Conservation (phyloP, 2,329 filamentous ascomycete species). For the Tolypocladium ophioglossoides region DNA sequence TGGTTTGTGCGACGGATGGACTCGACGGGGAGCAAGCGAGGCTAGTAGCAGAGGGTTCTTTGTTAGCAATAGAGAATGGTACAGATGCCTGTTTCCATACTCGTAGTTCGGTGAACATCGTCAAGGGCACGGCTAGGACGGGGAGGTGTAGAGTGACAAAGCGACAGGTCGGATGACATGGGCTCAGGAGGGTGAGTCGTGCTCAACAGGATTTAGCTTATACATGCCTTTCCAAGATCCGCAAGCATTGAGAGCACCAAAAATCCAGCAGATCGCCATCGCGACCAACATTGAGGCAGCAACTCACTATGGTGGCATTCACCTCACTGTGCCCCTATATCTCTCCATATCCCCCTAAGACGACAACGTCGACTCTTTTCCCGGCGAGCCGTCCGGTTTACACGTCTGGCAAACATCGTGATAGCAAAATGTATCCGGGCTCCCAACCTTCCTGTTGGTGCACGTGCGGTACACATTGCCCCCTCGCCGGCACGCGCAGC, state of each 20-base stretch:
- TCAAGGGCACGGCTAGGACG: background rate
- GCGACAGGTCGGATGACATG: background rate
- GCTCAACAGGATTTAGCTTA: background rate
- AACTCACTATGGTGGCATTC: background rate
- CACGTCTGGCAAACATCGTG: slow-evolving; percentile 38
- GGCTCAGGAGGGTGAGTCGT: background rate
- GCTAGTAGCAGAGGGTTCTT: background rate
- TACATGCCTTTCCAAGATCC: background rate
- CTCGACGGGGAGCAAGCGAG: background rate
- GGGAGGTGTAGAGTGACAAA: background rate
- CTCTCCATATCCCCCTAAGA: background rate
- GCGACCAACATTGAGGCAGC: too few relatives aligned
- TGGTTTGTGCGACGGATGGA: background rate
- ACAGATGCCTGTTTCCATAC: background rate
- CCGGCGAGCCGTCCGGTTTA: slow-evolving; percentile 17
- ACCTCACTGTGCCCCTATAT: background rate
- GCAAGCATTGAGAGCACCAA: too few relatives aligned
- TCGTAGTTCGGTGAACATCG: background rate
- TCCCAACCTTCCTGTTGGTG: slow-evolving; percentile 31
- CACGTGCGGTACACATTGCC: slow-evolving; percentile 36
- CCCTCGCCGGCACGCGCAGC: slow-evolving; percentile 36
- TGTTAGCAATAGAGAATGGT: background rate
- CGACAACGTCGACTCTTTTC: background rate
- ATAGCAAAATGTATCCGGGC: slow-evolving; percentile 41
- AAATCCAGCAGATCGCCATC: background rate